Evolutionary conservation across 2,329 filamentous ascomycete species (phyloP).

Genomic region (Diaporthe citriasiana): DNA sequence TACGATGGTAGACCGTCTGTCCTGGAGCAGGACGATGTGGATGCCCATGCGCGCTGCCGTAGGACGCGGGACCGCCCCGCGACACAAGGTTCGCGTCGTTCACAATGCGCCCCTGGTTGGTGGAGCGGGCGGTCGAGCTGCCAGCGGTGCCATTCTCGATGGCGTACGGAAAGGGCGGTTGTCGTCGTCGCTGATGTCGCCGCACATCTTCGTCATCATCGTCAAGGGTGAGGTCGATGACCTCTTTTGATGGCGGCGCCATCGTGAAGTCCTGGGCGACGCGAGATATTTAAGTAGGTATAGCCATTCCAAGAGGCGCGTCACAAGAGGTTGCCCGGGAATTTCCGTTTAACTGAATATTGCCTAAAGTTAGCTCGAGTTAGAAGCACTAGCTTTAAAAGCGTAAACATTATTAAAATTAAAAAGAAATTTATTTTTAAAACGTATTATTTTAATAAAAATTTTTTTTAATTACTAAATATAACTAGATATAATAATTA

Average conservation of each 20-base stretch:
- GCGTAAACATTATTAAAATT: neutral
- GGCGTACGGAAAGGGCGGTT: too few species aligned
- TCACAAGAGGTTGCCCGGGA: neutral
- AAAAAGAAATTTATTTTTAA: neutral
- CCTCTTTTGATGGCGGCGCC: constrained; percentile 32
- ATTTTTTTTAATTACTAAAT: neutral
- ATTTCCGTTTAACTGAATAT: constrained; percentile 16
- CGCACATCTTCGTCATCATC: constrained; percentile 38
- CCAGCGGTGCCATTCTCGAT: neutral
- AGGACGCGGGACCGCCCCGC: neutral
- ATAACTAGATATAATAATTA: neutral
- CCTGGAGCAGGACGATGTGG: too few species aligned
- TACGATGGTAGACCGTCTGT: neutral
- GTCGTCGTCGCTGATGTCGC: neutral
- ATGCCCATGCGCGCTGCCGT: neutral
- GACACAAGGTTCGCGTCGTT: too few species aligned
- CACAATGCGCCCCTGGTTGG: neutral
- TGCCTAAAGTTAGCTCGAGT: neutral
- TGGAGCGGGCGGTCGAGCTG: too few species aligned
- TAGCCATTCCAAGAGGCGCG: neutral
- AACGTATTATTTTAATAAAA: too few species aligned
- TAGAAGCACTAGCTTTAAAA: neutral
- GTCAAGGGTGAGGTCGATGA: constrained; percentile 50
- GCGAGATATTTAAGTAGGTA: constrained; percentile 17
- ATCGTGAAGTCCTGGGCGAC: constrained; percentile 8